phyloP scores from a whole-genome alignment of 495 filamentous ascomycete species.

The Polyplosphaeria fusca region DNA sequence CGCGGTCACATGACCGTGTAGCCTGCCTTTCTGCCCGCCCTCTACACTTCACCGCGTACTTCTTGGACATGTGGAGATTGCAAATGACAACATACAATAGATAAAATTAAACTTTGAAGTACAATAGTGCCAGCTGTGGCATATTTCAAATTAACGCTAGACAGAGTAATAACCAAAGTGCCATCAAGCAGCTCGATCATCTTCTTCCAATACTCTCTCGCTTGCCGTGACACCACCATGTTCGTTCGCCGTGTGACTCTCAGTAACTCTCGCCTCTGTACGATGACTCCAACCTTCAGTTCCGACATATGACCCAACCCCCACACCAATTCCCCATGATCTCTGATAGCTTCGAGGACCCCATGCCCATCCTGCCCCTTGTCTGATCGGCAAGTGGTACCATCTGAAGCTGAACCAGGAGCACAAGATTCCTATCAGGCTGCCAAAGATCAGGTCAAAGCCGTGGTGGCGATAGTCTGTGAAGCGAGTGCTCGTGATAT shows the following conservation, averaged over 20 bases:
- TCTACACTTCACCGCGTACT: no score
- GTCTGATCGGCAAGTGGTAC: conserved; percentile 49
- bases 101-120: no score
- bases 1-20: no score
- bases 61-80: no score
- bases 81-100: no score
- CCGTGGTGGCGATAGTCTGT: conserved; percentile 62
- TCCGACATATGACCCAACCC: conserved; percentile 40
- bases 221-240: neutral
- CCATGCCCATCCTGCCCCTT: conserved; percentile 42
- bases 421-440: conserved; percentile 53
- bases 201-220: no score
- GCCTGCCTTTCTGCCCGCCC: no score
- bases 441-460: conserved; percentile 62
- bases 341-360: conserved; percentile 38
- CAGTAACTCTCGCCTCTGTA: neutral
- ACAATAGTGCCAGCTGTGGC: no score
- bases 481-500: conserved; percentile 61
- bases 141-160: no score
- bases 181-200: no score
- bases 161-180: no score
- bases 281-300: conserved; percentile 36
- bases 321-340: conserved; percentile 44
- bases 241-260: neutral
- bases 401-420: conserved; percentile 59